A percentile compares a stretch with the other conserved stretches of the same genome.
Conservation (phyloP, 306 rosid genomes). For the Ochetophila trinervis region DNA sequence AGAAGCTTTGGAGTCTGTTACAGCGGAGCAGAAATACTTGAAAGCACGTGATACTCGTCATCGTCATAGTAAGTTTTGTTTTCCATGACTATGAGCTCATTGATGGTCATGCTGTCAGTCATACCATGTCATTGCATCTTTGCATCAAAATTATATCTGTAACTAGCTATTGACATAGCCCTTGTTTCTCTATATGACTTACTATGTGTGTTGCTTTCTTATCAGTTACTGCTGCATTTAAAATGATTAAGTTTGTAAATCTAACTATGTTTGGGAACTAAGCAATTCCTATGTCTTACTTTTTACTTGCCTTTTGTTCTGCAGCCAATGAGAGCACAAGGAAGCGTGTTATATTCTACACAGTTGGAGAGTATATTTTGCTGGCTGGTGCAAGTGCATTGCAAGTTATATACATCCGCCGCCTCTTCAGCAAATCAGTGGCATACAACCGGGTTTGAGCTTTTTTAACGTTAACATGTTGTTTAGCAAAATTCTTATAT, state of each 20-base stretch:
- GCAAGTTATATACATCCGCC: conserved; percentile 82
- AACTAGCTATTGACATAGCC: neutral
- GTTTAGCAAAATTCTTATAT: conserved; percentile 31
- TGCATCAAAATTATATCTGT: conserved; percentile 5
- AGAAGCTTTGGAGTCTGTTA: conserved; percentile 93
- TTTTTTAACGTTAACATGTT: conserved; percentile 20
- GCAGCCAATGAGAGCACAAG: conserved; percentile 93
- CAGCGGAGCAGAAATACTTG: conserved; percentile 89
- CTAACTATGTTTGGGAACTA: neutral
- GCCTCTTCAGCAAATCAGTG: conserved; percentile 89
- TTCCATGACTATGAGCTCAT: conserved; percentile 6
- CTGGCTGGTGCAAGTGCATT: conserved; percentile 65
- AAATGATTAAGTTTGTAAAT: neutral
- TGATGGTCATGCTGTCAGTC: neutral
- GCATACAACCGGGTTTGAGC: conserved; percentile 88
- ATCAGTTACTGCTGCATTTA: too few species aligned
- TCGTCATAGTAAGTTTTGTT: conserved; percentile 79
- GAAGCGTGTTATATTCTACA: conserved; percentile 74
- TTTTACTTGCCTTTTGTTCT: conserved; percentile 1
- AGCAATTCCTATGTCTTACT: neutral
- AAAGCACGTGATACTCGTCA: conserved; percentile 93
- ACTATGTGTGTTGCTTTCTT: too few species aligned
- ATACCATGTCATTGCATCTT: conserved; percentile 5
- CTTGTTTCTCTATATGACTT: too few species aligned
- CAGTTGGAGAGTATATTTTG: conserved; percentile 75